Evolutionary conservation across 495 filamentous ascomycete genomes (phyloP).

Genomic region (Niebla homalea): DNA sequence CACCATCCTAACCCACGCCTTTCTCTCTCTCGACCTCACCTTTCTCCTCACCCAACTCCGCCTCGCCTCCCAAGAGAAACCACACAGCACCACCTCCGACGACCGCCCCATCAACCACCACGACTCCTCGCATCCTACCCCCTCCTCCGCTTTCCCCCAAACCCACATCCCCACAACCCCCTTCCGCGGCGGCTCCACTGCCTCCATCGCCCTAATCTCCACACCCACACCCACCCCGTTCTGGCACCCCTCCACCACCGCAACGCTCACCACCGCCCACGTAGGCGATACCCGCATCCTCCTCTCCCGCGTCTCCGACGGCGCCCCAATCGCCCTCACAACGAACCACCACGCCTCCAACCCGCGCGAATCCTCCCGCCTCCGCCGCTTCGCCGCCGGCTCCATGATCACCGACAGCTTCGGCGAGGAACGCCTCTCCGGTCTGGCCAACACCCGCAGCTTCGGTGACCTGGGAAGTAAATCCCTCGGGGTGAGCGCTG

Average conservation of each 20-base stretch:
- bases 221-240: slow-evolving; percentile 84
- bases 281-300: slow-evolving; percentile 87
- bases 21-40: slow-evolving; percentile 81
- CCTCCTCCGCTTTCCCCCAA: slow-evolving; percentile 48
- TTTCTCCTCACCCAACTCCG: slow-evolving; percentile 70
- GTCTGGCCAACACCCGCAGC: slow-evolving; percentile 82
- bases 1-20: slow-evolving; percentile 72
- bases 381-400: slow-evolving; percentile 73
- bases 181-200: slow-evolving; percentile 87
- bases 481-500: slow-evolving; percentile 82
- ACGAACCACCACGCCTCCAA: slow-evolving; percentile 82
- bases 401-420: slow-evolving; percentile 91
- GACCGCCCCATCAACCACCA: slow-evolving; percentile 68
- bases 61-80: slow-evolving; percentile 53
- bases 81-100: slow-evolving; percentile 34
- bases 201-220: slow-evolving; percentile 75
- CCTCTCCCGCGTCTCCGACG: slow-evolving; percentile 68
- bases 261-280: slow-evolving; percentile 75
- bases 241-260: slow-evolving; percentile 80
- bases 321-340: slow-evolving; percentile 65
- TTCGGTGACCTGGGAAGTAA: slow-evolving; percentile 90
- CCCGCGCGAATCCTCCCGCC: slow-evolving; percentile 65
- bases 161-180: slow-evolving; percentile 64
- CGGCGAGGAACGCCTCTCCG: slow-evolving; percentile 88
- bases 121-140: slow-evolving; percentile 59